Evolutionary conservation across 805 yeast species (phyloP).

Genomic region (Sporopachydermia quercuum): DNA sequence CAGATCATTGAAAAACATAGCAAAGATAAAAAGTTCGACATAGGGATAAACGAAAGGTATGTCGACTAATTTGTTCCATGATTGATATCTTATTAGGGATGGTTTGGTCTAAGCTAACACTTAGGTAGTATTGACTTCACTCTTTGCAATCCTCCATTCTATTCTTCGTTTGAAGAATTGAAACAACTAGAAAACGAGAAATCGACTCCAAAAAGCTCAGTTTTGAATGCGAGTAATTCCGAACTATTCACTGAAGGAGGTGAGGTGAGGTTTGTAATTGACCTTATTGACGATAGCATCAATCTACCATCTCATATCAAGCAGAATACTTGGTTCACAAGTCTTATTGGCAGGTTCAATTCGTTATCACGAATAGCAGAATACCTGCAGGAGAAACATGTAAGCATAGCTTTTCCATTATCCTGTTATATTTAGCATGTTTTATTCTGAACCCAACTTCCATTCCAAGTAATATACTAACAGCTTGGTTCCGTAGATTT

Average conservation of each 20-base stretch:
- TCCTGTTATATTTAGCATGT: too few relatives aligned
- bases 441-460: not conserved
- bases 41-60: too few relatives aligned
- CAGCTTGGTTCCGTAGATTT: not conserved
- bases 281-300: constrained; percentile 21
- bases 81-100: too few relatives aligned
- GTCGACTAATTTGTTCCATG: too few relatives aligned
- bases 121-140: constrained; percentile 17
- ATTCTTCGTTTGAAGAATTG: constrained; percentile 22
- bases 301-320: not conserved
- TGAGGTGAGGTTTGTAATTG: constrained; percentile 24
- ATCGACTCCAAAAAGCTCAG: constrained; percentile 9
- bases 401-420: too few relatives aligned
- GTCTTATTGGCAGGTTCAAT: not conserved
- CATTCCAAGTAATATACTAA: not conserved
- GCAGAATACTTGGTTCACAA: not conserved
- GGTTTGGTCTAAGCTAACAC: too few relatives aligned
- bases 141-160: constrained; percentile 43
- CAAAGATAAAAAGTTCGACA: constrained; percentile 2
- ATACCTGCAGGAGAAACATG: not conserved
- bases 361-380: not conserved
- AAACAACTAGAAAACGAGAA: constrained; percentile 14
- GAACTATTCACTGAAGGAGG: constrained; percentile 34
- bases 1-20: constrained; percentile 5
- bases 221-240: constrained; percentile 17